Evolutionary conservation across 805 yeast species (phyloP).

Genomic region (Lipomyces anomalus): DNA sequence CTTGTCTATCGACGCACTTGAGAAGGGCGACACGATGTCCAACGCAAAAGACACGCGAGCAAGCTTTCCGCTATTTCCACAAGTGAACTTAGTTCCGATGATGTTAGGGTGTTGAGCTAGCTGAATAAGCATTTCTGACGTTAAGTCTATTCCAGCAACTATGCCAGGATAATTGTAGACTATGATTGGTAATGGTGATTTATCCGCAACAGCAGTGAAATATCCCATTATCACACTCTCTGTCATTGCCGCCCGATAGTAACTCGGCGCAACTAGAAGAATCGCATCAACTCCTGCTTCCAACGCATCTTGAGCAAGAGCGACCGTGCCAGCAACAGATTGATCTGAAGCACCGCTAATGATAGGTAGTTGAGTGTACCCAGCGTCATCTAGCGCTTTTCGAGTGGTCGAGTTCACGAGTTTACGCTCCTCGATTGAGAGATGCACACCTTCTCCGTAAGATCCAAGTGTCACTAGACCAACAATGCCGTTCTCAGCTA

Average conservation of each 20-base stretch:
- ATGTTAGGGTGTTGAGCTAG: constrained; percentile 41
- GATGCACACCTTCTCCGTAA: constrained; percentile 49
- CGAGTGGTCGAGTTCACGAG: constrained; percentile 27
- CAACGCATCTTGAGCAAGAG: constrained; percentile 25
- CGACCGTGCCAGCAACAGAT: constrained; percentile 41
- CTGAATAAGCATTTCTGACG: constrained; percentile 36
- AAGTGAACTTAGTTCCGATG: constrained; percentile 43
- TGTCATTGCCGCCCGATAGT: constrained; percentile 41
- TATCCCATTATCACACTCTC: constrained; percentile 44
- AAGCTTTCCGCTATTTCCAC: constrained; percentile 42
- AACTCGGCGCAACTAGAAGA: constrained; percentile 40
- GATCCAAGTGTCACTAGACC: constrained; percentile 49
- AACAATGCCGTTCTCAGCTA: constrained; percentile 40
- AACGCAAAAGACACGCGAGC: constrained; percentile 33
- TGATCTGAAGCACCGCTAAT: constrained; percentile 47
- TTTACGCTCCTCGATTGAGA: constrained; percentile 42
- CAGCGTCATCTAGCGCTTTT: constrained; percentile 32
- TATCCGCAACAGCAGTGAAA: constrained; percentile 41
- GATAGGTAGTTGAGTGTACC: constrained; percentile 38
- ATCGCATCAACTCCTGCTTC: constrained; percentile 30
- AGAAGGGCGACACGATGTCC: constrained; percentile 32
- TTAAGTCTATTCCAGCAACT: constrained; percentile 37
- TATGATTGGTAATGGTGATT: constrained; percentile 39
- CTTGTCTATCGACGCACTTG: background rate
- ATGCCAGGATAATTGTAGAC: constrained; percentile 47